Base-by-base conservation (phyloP, 2,329 filamentous ascomycete genomes). In the Diaporthe eres region DNA sequence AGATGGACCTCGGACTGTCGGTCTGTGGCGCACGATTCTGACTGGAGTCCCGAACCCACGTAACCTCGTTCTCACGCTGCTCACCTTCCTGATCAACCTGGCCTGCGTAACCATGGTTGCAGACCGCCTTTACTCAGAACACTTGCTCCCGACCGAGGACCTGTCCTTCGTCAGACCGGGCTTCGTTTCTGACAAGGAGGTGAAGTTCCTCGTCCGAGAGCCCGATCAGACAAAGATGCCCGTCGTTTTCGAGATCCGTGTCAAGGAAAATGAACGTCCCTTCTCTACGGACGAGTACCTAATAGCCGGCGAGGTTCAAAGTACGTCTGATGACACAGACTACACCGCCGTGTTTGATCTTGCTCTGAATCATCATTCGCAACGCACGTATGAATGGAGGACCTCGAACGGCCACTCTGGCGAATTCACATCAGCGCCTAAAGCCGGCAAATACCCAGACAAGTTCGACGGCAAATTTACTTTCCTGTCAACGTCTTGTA, bases 401-500 rank as follows among this genome's bases (percentile, higher is more conserved):
- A 92, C 96, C 1, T 98, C 95, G 0, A 97, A 97, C 82, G 96
- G 97, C 81, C 93, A 96, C 80, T 92, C 92, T 0, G 97, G 97
- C 63, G 92, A 92, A 78, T 98, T 99, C 80, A 90, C 90, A 4
- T 93, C 95, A 0, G 93, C 95, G 1, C 95, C 96, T 1, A 90
- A 88, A 49, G 86, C 92, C 0, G 95, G 95, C 15, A 87, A 90
- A 2, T 88, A 90, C 77, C 90, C 92, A 0, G 85, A 88, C 22
- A 87, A 89, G 6, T 88, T 89, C 58, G 89, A 92, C 68, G 93
- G 92, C 55, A 92, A 92, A 75, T 96, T 98, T 80, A 98, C 95
- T 0, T 99, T 99, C 82, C 85, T 98, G 10, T 95, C 96, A 4
- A 97, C 95, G 0, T 98, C 95, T 57, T 99, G 97, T 84, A 95